Conservation (phyloP, 192 early-diverging fungal genomes). For the Pilaira anomala region DNA sequence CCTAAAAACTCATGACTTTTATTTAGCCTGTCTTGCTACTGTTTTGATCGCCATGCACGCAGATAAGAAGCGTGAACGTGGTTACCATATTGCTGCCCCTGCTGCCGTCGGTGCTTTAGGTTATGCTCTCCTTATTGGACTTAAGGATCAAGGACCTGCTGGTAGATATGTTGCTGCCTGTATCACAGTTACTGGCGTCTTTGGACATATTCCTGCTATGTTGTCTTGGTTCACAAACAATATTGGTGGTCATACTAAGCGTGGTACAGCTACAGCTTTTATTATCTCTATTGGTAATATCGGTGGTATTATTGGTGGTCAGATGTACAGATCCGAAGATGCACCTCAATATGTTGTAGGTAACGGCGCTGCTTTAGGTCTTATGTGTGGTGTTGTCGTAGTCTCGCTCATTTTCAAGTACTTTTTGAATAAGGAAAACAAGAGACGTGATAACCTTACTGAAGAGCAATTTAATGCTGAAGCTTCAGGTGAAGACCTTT, state of each 20-base stretch:
- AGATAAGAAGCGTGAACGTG: slow-evolving; percentile 43
- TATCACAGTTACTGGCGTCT: slow-evolving; percentile 43
- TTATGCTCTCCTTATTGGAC: slow-evolving; percentile 45
- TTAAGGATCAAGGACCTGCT: slow-evolving; percentile 24
- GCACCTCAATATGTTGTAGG: slow-evolving; percentile 51
- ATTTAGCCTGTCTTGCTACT: slow-evolving; percentile 33
- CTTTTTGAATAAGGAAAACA: slow-evolving; percentile 60
- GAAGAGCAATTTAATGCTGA: slow-evolving; percentile 45
- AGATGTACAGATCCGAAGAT: slow-evolving; percentile 66
- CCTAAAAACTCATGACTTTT: background rate
- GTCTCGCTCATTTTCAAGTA: slow-evolving; percentile 48
- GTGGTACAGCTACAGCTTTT: slow-evolving; percentile 61
- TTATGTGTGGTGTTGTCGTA: slow-evolving; percentile 49
- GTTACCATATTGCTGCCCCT: slow-evolving; percentile 41
- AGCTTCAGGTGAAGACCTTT: slow-evolving; percentile 39
- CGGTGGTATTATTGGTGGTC: slow-evolving; percentile 70
- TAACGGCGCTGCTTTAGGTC: slow-evolving; percentile 45
- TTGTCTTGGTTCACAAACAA: slow-evolving; percentile 67
- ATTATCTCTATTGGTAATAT: slow-evolving; percentile 68
- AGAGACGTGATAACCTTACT: slow-evolving; percentile 48
- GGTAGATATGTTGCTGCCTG: slow-evolving; percentile 44
- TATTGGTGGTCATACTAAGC: slow-evolving; percentile 68
- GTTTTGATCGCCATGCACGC: slow-evolving; percentile 34
- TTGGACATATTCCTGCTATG: slow-evolving; percentile 57
- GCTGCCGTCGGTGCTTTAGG: slow-evolving; percentile 43